Base-by-base conservation (phyloP, 164 flowering plant species). In the Macadamia tetraphylla region DNA sequence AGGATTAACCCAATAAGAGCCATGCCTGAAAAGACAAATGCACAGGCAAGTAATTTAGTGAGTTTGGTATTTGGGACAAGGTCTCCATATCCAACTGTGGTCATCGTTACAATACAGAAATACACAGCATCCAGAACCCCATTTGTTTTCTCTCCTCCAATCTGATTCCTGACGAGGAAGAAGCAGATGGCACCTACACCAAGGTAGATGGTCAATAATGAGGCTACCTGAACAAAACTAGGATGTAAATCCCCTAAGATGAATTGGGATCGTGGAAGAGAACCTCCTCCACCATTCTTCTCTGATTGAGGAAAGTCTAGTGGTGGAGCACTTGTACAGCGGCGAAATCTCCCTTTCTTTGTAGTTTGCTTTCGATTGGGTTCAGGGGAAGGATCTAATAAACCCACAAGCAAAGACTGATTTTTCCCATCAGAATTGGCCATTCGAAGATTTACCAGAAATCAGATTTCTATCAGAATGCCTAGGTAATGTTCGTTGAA, bases 81-180 rank as follows among this genome's bases (percentile, higher is more conserved):
- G 62, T 93, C 98, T 14, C 98, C 97, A 69, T 91, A 93, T 14
- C 98, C 98, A 51, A 89, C 92, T 1, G 97, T 89, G 29, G 96
- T 89, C 98, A 93, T 90, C 56, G 97, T 93, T 63, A 91, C 97
- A 53, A 89, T 73, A 69, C 90, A 89, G 69, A 93, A 87, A 69
- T 93, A 93, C 0, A 88, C 40, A 1, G 98, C 83, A 76, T 93
- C 98, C 13, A 93, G 70, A 48, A 87, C n/a, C 29, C 81, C 85
- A 66, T 84, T 84, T 14, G 97, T 88, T 72, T 85, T 90, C 76
- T 68, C 71, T 5, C 96, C 98, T 15, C 70, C 73, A 49, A 92
- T 77, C 40, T 92, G 94, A 74, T 88, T 17, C 63, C 77, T 78
- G 10, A 80, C 61, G 0, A 82, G 72, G 75, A 40, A 87, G 77